Conservation (phyloP, 2,329 filamentous ascomycete species). For the Penicillium sp. region DNA sequence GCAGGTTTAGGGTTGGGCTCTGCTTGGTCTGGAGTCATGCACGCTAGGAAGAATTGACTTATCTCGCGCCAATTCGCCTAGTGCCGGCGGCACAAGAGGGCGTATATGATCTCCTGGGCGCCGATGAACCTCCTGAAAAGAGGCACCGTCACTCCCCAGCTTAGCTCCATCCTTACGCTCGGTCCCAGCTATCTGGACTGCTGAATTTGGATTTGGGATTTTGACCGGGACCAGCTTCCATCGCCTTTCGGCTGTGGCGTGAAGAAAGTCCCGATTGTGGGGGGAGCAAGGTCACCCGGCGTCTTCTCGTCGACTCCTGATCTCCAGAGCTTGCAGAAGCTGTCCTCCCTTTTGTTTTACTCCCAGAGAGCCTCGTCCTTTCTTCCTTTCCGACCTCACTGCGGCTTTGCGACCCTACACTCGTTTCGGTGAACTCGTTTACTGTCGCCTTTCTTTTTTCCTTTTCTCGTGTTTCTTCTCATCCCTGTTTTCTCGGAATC, state of each 20-base stretch:
- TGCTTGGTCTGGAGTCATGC: too few species aligned
- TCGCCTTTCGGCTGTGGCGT: constrained; percentile 13
- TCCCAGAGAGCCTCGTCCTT: constrained; percentile 2
- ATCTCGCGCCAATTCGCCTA: too few species aligned
- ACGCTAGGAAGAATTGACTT: too few species aligned
- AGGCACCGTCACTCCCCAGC: background rate
- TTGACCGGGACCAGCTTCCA: constrained; percentile 1
- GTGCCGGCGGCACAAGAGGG: too few species aligned
- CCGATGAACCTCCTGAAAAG: too few species aligned
- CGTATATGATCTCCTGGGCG: too few species aligned
- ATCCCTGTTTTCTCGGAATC: constrained; percentile 4
- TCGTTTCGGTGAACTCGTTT: constrained; percentile 6
- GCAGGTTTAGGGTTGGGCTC: background rate
- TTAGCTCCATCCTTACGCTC: background rate
- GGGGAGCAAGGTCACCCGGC: constrained; percentile 1
- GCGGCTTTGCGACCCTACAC: constrained; percentile 1
- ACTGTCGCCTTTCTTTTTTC: constrained; percentile 5
- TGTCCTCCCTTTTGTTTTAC: constrained; percentile 6
- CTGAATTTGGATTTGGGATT: background rate
- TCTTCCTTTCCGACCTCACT: constrained; percentile 3
- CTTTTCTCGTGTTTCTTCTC: constrained; percentile 1
- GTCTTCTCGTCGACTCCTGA: constrained; percentile 4
- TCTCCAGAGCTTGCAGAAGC: constrained; percentile 5
- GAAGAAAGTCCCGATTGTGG: constrained; percentile 10
- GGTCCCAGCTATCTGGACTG: background rate